A percentile compares a stretch with the other conserved stretches of the same genome.
Conservation (phyloP, 2,329 filamentous ascomycete species). For the Xylariales sp. region DNA sequence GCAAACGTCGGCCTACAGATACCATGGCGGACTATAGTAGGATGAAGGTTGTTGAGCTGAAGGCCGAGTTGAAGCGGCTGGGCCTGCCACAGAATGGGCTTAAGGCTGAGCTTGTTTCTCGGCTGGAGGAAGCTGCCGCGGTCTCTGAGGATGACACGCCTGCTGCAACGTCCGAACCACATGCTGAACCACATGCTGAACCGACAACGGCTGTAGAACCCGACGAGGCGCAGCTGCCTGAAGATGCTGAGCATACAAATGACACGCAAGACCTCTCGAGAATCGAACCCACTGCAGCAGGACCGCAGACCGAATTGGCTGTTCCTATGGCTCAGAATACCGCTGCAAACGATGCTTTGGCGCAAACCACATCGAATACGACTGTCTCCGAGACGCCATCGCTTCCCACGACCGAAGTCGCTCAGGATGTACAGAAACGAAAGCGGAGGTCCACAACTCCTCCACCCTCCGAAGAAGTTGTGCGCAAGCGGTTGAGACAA, state of each 20-base stretch:
- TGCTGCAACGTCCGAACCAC: slow-evolving; percentile 32
- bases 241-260: slow-evolving; percentile 24
- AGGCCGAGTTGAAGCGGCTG: slow-evolving; percentile 77
- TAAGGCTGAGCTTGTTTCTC: slow-evolving; percentile 77
- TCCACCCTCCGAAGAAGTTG: slow-evolving; percentile 64
- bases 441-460: slow-evolving; percentile 75
- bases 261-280: slow-evolving; percentile 27
- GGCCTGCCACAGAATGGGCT: slow-evolving; percentile 76
- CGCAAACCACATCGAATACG: slow-evolving; percentile 26
- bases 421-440: slow-evolving; percentile 70
- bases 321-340: slow-evolving; percentile 29
- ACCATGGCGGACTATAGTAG: slow-evolving; percentile 65
- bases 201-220: slow-evolving; percentile 32
- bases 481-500: slow-evolving; percentile 66
- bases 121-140: slow-evolving; percentile 62
- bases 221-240: slow-evolving; percentile 36
- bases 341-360: slow-evolving; percentile 41
- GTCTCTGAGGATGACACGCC: slow-evolving; percentile 40
- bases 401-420: slow-evolving; percentile 43
- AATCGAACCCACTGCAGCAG: slow-evolving; percentile 23
- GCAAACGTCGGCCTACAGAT: slow-evolving; percentile 38
- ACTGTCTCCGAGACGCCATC: slow-evolving; percentile 39
- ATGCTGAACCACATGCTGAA: slow-evolving; percentile 36
- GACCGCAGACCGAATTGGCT: background rate
- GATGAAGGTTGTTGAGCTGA: slow-evolving; percentile 80